phyloP scores from a whole-genome alignment of 1,284 basidiomycete genomes.

The Cryptococcus amylolentus region DNA sequence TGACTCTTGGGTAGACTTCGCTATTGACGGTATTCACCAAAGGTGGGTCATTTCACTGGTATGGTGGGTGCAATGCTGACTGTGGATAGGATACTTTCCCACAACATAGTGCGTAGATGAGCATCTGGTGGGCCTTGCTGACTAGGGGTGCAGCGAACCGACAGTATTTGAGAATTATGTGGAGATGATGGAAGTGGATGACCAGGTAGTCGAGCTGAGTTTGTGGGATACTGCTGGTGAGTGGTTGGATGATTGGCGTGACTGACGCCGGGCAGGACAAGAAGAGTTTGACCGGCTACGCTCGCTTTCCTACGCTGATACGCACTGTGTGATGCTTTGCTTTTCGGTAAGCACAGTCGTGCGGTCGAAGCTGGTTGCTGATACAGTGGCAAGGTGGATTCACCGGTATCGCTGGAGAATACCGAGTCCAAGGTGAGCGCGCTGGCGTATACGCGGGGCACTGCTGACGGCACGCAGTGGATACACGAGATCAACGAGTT shows the following conservation, averaged over 20 bases:
- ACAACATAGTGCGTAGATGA: constrained; percentile 32
- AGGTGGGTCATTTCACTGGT: constrained; percentile 20
- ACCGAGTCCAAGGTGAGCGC: constrained; percentile 74
- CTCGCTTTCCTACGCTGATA: constrained; percentile 88
- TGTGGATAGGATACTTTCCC: constrained; percentile 39
- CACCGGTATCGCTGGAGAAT: constrained; percentile 85
- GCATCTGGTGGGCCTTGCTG: too few species aligned
- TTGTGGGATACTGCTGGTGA: constrained; percentile 94
- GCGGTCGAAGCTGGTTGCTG: not conserved
- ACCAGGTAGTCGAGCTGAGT: constrained; percentile 79
- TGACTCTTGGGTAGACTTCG: constrained; percentile 59
- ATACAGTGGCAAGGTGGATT: constrained; percentile 64
- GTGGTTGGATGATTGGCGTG: constrained; percentile 25
- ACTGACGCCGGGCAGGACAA: constrained; percentile 60
- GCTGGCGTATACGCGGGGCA: not conserved
- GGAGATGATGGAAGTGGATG: constrained; percentile 76
- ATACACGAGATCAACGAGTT: constrained; percentile 59
- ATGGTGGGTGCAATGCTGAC: constrained; percentile 3
- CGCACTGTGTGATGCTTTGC: constrained; percentile 90
- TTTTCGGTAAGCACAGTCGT: constrained; percentile 66
- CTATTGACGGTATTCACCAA: constrained; percentile 51
- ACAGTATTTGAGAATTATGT: constrained; percentile 92
- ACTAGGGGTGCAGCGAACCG: constrained; percentile 61
- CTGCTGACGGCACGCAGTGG: constrained; percentile 32
- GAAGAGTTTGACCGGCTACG: constrained; percentile 93